Conservation (phyloP, 2,329 filamentous ascomycete species). For the Massarina eburnea region DNA sequence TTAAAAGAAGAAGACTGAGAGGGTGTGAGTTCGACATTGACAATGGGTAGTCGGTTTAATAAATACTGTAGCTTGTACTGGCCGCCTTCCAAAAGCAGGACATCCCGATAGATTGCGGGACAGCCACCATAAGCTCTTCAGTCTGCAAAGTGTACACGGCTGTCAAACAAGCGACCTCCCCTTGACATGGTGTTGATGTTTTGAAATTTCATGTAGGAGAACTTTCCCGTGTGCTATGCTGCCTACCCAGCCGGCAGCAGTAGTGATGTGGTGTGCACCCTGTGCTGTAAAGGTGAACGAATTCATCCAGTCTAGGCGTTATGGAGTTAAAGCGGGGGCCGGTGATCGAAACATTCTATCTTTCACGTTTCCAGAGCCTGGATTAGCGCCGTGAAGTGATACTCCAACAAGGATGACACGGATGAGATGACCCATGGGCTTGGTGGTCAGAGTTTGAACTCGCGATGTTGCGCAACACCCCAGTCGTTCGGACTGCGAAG, state of each 20-base stretch:
- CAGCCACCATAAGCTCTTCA: conserved; percentile 1
- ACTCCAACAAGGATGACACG: conserved; percentile 24
- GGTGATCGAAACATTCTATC: conserved; percentile 10
- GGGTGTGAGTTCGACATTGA: conserved; percentile 10
- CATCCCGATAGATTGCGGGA: conserved; percentile 15
- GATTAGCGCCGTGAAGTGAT: conserved; percentile 16
- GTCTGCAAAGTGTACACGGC: background rate
- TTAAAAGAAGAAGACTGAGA: conserved; percentile 13
- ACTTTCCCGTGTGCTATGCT: conserved; percentile 11
- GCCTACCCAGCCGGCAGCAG: no score
- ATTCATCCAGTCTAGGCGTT: background rate
- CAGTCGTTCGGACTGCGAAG: conserved; percentile 1
- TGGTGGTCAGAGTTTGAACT: conserved; percentile 6
- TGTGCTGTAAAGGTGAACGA: no score
- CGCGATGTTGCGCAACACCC: conserved; percentile 5
- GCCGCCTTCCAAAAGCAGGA: background rate
- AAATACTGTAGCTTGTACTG: conserved; percentile 14
- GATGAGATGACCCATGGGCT: conserved; percentile 12
- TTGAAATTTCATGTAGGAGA: conserved; percentile 12
- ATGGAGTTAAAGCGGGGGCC: conserved; percentile 9
- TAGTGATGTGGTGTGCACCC: no score
- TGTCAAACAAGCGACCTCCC: conserved; percentile 13
- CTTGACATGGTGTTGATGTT: conserved; percentile 19
- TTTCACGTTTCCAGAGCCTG: conserved; percentile 20
- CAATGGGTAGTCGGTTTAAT: conserved; percentile 13